Evolutionary conservation across 2,329 filamentous ascomycete genomes (phyloP), one percentile per base, ranked within the genome.

Genomic region (Neofusicoccum sp.): DNA sequence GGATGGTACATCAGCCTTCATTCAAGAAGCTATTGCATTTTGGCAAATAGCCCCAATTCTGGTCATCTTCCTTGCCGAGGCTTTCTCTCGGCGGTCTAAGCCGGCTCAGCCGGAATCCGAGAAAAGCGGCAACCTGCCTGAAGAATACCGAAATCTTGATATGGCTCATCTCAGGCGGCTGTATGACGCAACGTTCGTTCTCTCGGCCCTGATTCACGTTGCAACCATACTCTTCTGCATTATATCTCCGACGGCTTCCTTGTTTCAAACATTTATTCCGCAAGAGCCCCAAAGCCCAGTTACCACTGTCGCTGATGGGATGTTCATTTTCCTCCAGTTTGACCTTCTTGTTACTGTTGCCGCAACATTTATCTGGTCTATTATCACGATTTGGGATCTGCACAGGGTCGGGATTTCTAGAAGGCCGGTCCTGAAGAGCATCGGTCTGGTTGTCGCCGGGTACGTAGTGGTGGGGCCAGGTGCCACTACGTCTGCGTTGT

Each of bases 11-110:
- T 24, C 61, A 6, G 51, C 61, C 11, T 64, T 34, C 16, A 61
- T 54, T 6, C 68, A 70, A 43, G 24, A 30, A 1, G 60, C 65
- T 20, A 62, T 70, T 36, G 65, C 64, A 6, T 26, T 68, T 20
- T 70, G 69, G 69, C 69, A 53, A 40, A 14, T 4, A 20, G 8
- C 7, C 26, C 43, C 43, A 11, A 30, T 45, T 14, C 26, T 26
- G 16, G 20, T 45, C 26, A n/a, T 30, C 9, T 3, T 4, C 20
- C 43, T 45, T 20, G 40, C 49, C 33, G 33, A 40, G 33, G 14
- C 30, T 20, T 14, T 53, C 33, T 20, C 28, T 14, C 28, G 5
- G 6, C 28, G 1, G 4, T 8, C 30, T 8, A 3, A 2, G n/a
- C 45, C 4, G 8, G 30, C 30, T 9, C n/a, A 4, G 4, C n/a